Percentiles rank a stretch among this genome's conserved stretches.
phyloP scores from a whole-genome alignment of 371 early-diverging fungal genomes.

The Apophysomyces trapeziformis region DNA sequence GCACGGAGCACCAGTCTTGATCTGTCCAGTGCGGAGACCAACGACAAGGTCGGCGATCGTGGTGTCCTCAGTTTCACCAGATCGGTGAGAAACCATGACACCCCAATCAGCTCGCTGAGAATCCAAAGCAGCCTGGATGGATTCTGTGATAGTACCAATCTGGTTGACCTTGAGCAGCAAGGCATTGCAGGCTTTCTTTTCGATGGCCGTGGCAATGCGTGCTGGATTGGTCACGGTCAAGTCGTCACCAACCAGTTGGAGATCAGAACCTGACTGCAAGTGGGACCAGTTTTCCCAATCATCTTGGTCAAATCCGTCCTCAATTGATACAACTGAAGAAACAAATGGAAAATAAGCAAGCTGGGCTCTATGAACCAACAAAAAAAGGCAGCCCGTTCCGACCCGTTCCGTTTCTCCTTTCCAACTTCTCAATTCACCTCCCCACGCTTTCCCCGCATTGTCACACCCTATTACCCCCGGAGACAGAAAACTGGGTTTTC shows the following conservation, averaged over 20 bases:
- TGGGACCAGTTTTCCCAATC: slow-evolving; percentile 95
- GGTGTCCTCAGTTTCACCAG: slow-evolving; percentile 99
- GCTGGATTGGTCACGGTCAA: slow-evolving; percentile 98
- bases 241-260: slow-evolving; percentile 99
- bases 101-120: slow-evolving; percentile 91
- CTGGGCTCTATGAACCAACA: neutral
- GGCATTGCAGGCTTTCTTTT: slow-evolving; percentile 95
- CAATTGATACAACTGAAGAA: slow-evolving; percentile 85
- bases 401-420: slow-evolving; percentile 4
- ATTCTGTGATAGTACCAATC: slow-evolving; percentile 98
- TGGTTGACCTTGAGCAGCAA: slow-evolving; percentile 99
- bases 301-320: slow-evolving; percentile 99
- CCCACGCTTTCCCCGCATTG: too few species aligned
- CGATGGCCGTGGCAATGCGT: slow-evolving; percentile 90
- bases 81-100: slow-evolving; percentile 99
- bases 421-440: neutral
- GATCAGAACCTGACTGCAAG: slow-evolving; percentile 68
- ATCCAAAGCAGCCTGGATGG: slow-evolving; percentile 81
- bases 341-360: slow-evolving; percentile 4
- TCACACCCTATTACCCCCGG: neutral
- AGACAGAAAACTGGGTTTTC: neutral
- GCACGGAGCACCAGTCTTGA: slow-evolving; percentile 99
- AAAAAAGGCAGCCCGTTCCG: slow-evolving; percentile 7
- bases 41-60: slow-evolving; percentile 99
- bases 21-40: slow-evolving; percentile 97